Percentiles rank a stretch among this genome's conserved stretches.
phyloP scores from a whole-genome alignment of 345 rosid species.

The Eucalyptus coolabah region DNA sequence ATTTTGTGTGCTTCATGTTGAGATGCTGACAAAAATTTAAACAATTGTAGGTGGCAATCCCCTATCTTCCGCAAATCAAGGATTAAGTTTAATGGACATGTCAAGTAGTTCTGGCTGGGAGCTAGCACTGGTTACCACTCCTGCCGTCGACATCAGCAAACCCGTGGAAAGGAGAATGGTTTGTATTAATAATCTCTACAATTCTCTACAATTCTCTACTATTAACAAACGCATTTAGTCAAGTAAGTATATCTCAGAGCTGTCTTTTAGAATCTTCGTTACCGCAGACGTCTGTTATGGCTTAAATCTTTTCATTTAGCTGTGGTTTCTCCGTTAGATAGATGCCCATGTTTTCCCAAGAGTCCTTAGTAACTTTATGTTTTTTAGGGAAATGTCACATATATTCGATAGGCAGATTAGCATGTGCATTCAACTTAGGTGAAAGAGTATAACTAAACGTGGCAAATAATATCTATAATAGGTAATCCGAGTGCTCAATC shows the following conservation, averaged over 20 bases:
- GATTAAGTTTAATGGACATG: constrained; percentile 29
- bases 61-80: constrained; percentile 20
- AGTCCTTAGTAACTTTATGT: background rate
- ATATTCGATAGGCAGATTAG: background rate
- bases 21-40: background rate
- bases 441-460: background rate
- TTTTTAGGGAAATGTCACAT: background rate
- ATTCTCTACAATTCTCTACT: background rate
- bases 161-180: constrained; percentile 40
- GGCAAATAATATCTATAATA: background rate
- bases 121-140: constrained; percentile 78
- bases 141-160: constrained; percentile 24
- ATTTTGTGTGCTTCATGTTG: background rate
- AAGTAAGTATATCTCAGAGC: background rate
- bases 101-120: constrained; percentile 79
- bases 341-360: background rate
- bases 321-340: background rate
- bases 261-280: background rate
- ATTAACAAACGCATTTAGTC: background rate
- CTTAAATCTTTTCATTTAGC: background rate
- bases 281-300: background rate
- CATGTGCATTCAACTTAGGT: background rate
- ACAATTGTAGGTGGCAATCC: constrained; percentile 26
- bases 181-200: background rate
- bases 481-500: background rate